phyloP scores from a whole-genome alignment of 78 protist genomes.

The Chrysochromulina tobinii region DNA sequence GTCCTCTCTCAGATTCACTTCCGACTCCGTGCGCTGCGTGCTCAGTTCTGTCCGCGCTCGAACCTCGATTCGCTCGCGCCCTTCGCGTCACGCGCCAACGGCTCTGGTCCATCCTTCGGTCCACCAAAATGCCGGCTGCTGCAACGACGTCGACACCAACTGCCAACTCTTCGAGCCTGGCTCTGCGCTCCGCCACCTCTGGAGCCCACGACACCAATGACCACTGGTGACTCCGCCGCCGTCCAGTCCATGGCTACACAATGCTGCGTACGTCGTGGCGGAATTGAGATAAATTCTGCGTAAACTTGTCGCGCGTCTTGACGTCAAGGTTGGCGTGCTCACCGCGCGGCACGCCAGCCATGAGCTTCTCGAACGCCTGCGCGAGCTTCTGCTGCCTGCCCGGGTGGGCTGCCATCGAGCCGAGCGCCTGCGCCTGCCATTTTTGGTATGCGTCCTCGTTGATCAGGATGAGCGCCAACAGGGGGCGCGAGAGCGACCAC shows the following conservation, averaged over 20 bases:
- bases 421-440: background rate
- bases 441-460: background rate
- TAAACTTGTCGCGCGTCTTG: constrained; percentile 1
- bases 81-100: no score
- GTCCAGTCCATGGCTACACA: background rate
- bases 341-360: background rate
- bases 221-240: no score
- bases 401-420: background rate
- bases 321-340: background rate
- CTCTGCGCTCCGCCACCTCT: no score
- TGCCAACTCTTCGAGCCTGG: no score
- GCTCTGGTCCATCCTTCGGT: no score
- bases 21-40: no score
- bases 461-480: constrained; percentile 7
- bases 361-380: background rate
- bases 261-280: background rate
- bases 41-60: no score
- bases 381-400: background rate
- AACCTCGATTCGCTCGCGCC: no score
- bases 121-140: no score
- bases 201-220: no score
- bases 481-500: constrained; percentile 31
- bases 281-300: background rate
- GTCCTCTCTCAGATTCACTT: no score
- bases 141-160: no score